phyloP scores from a whole-genome alignment of 768 basidiomycete genomes.

The Pisolithus sp. region DNA sequence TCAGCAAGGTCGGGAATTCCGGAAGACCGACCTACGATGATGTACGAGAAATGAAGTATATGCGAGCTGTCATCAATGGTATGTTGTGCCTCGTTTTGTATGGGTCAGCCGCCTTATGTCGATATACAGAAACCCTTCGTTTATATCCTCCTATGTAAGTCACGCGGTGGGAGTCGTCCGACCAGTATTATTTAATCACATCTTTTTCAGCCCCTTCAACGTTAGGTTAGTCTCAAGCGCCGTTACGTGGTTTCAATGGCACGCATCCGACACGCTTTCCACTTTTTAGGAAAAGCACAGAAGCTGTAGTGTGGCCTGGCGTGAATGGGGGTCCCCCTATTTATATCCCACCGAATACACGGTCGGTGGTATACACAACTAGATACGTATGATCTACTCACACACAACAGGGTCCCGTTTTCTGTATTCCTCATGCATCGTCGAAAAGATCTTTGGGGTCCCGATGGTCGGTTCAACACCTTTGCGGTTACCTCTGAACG shows the following conservation, averaged over 20 bases:
- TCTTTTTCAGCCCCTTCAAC: conserved; percentile 20
- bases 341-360: conserved; percentile 28
- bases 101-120: neutral
- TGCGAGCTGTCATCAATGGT: conserved; percentile 20
- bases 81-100: neutral
- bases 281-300: conserved; percentile 16
- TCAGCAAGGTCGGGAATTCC: conserved; percentile 20
- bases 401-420: conserved; percentile 7
- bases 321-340: conserved; percentile 20
- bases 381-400: neutral
- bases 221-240: conserved; percentile 6
- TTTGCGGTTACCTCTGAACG: conserved; percentile 9
- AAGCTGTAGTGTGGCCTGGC: conserved; percentile 18
- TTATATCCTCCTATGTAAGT: conserved; percentile 27
- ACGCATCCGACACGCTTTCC: neutral
- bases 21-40: conserved; percentile 18
- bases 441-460: conserved; percentile 33
- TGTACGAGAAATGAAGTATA: too few relatives aligned
- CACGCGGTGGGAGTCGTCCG: neutral
- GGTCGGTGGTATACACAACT: conserved; percentile 9
- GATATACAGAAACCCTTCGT: conserved; percentile 22
- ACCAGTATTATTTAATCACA: neutral
- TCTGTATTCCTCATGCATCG: conserved; percentile 29
- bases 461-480: conserved; percentile 21
- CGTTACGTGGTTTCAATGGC: neutral